These are phyloP conservation scores for Candida bentonensis DNA, from an alignment of 805 yeast species.

Conservation along the genomic window DNA sequence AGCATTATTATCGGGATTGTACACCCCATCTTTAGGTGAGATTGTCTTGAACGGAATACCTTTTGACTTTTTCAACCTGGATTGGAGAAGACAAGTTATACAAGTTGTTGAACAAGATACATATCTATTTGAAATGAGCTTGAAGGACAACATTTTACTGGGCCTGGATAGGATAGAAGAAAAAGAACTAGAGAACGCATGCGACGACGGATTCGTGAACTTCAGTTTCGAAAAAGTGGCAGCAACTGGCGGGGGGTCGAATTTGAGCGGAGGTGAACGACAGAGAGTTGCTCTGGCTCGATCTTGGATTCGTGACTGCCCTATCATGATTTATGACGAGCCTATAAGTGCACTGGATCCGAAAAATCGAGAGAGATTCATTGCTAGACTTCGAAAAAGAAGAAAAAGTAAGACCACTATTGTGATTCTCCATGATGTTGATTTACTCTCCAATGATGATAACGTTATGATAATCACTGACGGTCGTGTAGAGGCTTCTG, in stretches of 20 bases:
- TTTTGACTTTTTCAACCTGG: conserved; percentile 27
- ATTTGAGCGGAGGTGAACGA: conserved; percentile 81
- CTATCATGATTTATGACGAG: conserved; percentile 75
- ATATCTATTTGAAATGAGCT: conserved; percentile 46
- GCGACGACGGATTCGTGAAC: conserved; percentile 36
- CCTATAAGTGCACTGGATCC: conserved; percentile 70
- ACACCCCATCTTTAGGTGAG: conserved; percentile 36
- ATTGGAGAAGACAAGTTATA: conserved; percentile 48
- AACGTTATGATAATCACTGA: conserved; percentile 41
- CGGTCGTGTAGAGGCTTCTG: conserved; percentile 33
- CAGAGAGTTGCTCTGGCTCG: conserved; percentile 79
- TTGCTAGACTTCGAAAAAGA: conserved; percentile 41
- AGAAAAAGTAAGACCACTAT: conserved; percentile 63
- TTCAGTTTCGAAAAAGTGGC: conserved; percentile 35
- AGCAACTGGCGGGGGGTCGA: conserved; percentile 38
- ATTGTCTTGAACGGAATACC: conserved; percentile 44
- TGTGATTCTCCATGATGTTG: conserved; percentile 63
- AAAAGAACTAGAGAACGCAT: conserved; percentile 28
- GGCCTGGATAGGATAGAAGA: conserved; percentile 12
- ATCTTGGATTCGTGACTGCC: conserved; percentile 59
- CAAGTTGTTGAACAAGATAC: conserved; percentile 65
- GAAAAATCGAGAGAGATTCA: conserved; percentile 29
- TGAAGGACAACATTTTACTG: conserved; percentile 55
- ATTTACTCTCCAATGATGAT: conserved; percentile 44
- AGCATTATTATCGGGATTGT: conserved; percentile 46